Base-by-base conservation (phyloP, 495 filamentous ascomycete genomes). In the Cladorrhinum samala region DNA sequence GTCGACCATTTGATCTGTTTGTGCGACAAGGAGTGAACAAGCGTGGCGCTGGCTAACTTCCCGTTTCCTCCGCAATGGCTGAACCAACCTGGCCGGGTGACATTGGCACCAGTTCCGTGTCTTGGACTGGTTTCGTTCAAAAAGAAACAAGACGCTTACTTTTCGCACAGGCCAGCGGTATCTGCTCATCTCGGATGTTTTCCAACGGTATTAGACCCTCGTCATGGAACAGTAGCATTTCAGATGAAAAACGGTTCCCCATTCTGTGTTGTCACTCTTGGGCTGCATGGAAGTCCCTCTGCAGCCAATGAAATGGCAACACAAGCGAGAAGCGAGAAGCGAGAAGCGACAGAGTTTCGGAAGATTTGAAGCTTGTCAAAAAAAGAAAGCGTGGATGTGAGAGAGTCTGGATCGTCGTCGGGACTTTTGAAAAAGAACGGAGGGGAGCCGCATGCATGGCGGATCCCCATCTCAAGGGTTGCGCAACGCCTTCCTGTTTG, bases 301-400 rank as follows among this genome's bases (percentile, higher is more conserved):
- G 25, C 37, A 20, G 48, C 60, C 60, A 62, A 59, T 59, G 53
- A 33, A 37, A 38, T 14, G 16, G 21, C 27, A 33, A 23, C 14
- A 13, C 53, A 62, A 62, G 56, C 60, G 60, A 62, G 46, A 23
- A n/a, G n/a, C n/a, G n/a, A n/a, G n/a, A 62, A 62, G 56, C 60
- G 60, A 33, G 27, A 33, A 33, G 27, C 6, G 27, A 33, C 5
- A 5, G 42, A 23, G 42, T 23, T 45, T 19, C 19, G 27, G 27
- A 23, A 24, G 42, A 21, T 21, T 41, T 23, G 23, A 24, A 45
- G 42, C 9, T 45, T 23, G 19, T 33, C 27, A 11, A 6, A 33
- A 11, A 11, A 11, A 33, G 11, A 33, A 11, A 33, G 27, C 42
- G 14, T 45, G 42, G 7, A 24, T 24, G 41, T 44, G 38, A n/a